phyloP scores from a whole-genome alignment of 495 filamentous ascomycete species.

The Tuber calosporum region DNA sequence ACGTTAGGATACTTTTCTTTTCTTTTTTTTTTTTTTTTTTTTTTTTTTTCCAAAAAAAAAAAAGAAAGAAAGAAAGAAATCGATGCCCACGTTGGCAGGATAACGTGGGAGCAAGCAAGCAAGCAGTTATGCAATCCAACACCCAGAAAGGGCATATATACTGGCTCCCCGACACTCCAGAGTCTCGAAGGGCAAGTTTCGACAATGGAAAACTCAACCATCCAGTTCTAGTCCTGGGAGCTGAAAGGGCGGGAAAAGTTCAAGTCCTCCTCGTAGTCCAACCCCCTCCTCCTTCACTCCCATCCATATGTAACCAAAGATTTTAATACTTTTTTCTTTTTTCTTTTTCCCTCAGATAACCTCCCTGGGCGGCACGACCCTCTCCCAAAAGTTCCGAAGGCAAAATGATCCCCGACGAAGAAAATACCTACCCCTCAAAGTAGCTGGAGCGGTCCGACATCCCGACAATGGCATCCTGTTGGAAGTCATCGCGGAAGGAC shows the following conservation, averaged over 20 bases:
- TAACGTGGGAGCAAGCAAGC: neutral
- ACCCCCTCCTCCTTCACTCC: neutral
- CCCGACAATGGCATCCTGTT: neutral
- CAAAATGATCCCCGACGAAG: neutral
- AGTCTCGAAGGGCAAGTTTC: neutral
- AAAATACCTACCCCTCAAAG: neutral
- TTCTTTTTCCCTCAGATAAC: neutral
- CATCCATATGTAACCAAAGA: neutral
- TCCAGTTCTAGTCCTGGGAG: neutral
- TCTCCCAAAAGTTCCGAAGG: neutral
- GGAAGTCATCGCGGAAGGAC: neutral
- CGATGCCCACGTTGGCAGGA: neutral
- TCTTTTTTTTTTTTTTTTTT: no score
- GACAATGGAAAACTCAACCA: neutral
- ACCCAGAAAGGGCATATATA: neutral
- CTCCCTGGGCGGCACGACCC: neutral
- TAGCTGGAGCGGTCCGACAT: neutral
- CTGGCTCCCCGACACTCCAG: neutral
- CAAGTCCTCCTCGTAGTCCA: neutral
- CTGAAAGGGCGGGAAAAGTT: neutral
- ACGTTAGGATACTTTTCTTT: neutral
- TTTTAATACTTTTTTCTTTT: no score
- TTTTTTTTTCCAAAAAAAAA: no score
- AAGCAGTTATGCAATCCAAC: neutral
- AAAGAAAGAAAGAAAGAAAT: no score